Evolutionary conservation across 106 monocot genomes (phyloP).

Genomic region (Dendrobium huoshanense): DNA sequence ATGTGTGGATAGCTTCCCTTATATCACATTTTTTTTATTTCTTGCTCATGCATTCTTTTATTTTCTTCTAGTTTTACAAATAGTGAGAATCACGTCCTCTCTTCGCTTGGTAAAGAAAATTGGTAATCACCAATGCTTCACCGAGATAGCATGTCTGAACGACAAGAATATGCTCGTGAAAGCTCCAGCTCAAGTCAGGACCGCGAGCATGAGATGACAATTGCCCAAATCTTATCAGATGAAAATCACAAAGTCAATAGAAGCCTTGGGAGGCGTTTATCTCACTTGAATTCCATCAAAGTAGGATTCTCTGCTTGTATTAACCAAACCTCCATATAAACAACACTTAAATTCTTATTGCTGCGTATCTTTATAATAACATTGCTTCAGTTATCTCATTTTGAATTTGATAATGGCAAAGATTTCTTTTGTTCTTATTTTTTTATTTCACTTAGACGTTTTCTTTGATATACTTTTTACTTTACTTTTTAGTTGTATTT

Average conservation of each 20-base stretch:
- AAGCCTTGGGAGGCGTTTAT: conserved; percentile 64
- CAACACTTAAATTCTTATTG: not conserved
- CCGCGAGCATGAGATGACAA: conserved; percentile 51
- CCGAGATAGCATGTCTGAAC: conserved; percentile 45
- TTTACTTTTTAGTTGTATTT: not conserved
- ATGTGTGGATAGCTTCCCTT: not conserved
- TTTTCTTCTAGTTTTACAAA: not conserved
- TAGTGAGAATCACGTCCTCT: not conserved
- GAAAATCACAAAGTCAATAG: conserved; percentile 26
- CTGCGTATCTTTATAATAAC: not conserved
- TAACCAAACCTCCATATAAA: not conserved
- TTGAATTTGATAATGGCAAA: not conserved
- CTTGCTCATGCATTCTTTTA: not conserved
- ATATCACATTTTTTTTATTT: not conserved
- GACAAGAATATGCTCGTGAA: conserved; percentile 29
- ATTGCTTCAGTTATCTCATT: not conserved
- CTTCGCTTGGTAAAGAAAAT: not conserved
- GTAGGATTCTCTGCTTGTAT: conserved; percentile 19
- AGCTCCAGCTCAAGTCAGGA: conserved; percentile 74
- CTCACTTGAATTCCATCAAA: conserved; percentile 61
- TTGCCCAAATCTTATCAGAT: conserved; percentile 56
- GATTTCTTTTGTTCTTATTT: not conserved
- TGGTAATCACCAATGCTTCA: conserved; percentile 1
- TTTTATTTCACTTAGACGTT: not conserved
- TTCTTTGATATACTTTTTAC: not conserved